Evolutionary conservation across 2,329 filamentous ascomycete species (phyloP).

Genomic region (Fulvia fulva): DNA sequence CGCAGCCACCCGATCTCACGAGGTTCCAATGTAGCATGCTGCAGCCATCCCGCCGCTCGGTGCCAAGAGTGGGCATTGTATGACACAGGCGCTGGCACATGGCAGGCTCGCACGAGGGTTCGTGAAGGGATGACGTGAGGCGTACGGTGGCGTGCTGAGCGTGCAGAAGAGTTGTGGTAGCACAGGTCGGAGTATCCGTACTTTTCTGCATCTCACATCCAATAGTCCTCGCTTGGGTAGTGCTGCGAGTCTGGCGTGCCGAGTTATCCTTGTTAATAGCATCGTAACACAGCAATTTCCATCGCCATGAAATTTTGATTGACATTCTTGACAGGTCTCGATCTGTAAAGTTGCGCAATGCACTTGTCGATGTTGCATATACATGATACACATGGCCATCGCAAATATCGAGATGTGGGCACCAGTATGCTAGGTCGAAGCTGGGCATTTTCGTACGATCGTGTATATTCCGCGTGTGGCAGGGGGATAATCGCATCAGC

Average conservation of each 20-base stretch:
- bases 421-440: not conserved
- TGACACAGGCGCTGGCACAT: not conserved
- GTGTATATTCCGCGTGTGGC: not conserved
- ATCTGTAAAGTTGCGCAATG: not conserved
- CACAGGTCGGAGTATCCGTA: not conserved
- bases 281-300: not conserved
- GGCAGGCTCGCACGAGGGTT: not conserved
- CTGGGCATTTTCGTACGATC: no score
- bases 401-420: not conserved
- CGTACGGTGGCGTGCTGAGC: not conserved
- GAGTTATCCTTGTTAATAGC: not conserved
- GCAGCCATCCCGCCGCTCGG: not conserved
- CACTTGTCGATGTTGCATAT: not conserved
- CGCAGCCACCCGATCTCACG: not conserved
- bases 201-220: not conserved
- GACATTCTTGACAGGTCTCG: not conserved
- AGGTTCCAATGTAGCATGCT: not conserved
- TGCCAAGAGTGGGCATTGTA: not conserved
- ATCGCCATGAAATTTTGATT: not conserved
- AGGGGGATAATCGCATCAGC: not conserved
- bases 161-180: not conserved
- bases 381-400: not conserved
- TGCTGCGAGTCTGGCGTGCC: not conserved
- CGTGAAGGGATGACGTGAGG: not conserved
- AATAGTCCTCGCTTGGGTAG: constrained; percentile 2